Percentiles rank a stretch among this genome's conserved stretches.
Evolutionary conservation across 2,329 filamentous ascomycete genomes (phyloP).

Genomic region (Aspergillus versicolor): DNA sequence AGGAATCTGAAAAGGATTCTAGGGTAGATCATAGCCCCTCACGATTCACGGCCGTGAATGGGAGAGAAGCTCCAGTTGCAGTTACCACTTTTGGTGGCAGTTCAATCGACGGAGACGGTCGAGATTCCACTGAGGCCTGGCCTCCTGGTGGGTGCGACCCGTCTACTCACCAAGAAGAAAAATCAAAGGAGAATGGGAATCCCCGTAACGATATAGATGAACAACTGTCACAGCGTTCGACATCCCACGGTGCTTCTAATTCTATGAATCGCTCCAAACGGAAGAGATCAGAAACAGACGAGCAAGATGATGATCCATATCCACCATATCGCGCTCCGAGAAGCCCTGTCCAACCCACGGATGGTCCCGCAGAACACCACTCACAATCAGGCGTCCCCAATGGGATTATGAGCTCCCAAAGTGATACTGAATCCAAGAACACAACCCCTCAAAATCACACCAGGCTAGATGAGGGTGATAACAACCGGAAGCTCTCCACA

Average conservation of each 20-base stretch:
- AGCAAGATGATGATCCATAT: constrained; percentile 39
- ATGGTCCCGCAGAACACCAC: constrained; percentile 30
- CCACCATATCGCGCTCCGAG: constrained; percentile 34
- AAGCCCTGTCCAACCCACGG: constrained; percentile 40
- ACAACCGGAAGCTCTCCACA: constrained; percentile 25
- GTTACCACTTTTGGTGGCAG: constrained; percentile 15
- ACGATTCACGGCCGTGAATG: constrained; percentile 49
- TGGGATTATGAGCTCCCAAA: constrained; percentile 16
- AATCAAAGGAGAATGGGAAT: constrained; percentile 53
- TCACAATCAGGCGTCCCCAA: constrained; percentile 22
- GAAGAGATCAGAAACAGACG: constrained; percentile 68
- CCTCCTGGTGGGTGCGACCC: constrained; percentile 21
- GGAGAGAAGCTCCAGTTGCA: constrained; percentile 30
- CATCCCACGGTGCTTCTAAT: constrained; percentile 20
- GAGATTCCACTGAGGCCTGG: constrained; percentile 20
- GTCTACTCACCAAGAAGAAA: constrained; percentile 36
- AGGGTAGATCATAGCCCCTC: constrained; percentile 43
- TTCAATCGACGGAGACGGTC: constrained; percentile 21
- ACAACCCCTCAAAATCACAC: constrained; percentile 21
- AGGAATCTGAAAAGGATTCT: constrained; percentile 35
- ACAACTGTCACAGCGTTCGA: constrained; percentile 24
- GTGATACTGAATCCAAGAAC: constrained; percentile 22
- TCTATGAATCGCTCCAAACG: constrained; percentile 54
- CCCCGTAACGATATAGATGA: constrained; percentile 23
- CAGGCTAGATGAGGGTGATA: constrained; percentile 32